phyloP scores from a whole-genome alignment of 179 eudicot species.

The Silene noctiflora region DNA sequence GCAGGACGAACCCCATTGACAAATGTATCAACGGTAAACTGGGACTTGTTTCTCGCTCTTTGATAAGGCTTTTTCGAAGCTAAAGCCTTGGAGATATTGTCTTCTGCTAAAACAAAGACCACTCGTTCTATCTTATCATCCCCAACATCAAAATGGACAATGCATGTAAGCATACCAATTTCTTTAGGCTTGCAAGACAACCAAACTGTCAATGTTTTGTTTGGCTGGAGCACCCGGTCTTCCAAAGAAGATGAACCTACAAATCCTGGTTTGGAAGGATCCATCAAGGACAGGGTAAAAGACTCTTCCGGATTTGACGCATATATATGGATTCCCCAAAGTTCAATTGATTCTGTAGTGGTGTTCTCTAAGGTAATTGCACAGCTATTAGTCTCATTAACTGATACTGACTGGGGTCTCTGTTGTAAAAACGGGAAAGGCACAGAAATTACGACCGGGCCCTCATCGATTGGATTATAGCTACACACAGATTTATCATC shows the following conservation, averaged over 20 bases:
- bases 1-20: conserved; percentile 67
- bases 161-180: conserved; percentile 63
- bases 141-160: conserved; percentile 67
- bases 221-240: conserved; percentile 60
- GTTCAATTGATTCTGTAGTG: conserved; percentile 48
- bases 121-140: conserved; percentile 64
- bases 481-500: conserved; percentile 53
- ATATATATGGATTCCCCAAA: conserved; percentile 64
- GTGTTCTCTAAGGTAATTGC: conserved; percentile 62
- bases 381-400: conserved; percentile 47
- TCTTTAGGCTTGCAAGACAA: conserved; percentile 77
- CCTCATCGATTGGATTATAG: conserved; percentile 63
- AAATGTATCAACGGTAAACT: conserved; percentile 33
- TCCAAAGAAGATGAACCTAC: conserved; percentile 56
- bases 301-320: conserved; percentile 75
- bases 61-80: conserved; percentile 58
- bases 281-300: conserved; percentile 68
- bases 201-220: conserved; percentile 57
- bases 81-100: conserved; percentile 60
- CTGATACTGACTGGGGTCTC: conserved; percentile 60
- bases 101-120: conserved; percentile 74
- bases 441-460: conserved; percentile 53
- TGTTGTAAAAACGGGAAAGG: conserved; percentile 66
- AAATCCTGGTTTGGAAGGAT: conserved; percentile 57
- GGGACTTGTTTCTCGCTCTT: conserved; percentile 45